These are phyloP conservation scores for Hirsutella thompsonii DNA, from an alignment of 2,329 filamentous ascomycete genomes.

Conservation along the genomic window DNA sequence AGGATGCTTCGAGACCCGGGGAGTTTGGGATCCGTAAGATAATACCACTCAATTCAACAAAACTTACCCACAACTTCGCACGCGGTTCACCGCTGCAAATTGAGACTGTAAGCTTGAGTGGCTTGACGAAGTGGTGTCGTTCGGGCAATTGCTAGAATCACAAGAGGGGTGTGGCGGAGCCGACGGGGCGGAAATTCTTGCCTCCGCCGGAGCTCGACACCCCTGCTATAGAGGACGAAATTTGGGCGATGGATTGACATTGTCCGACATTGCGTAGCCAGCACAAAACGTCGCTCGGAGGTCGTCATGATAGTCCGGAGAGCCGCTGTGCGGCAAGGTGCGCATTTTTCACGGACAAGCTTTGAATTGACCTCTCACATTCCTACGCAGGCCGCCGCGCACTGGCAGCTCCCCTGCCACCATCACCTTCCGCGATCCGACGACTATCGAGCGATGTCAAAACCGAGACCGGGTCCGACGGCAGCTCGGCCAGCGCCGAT, in stretches of 20 bases:
- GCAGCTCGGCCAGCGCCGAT: not conserved
- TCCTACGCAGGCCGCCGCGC: slow-evolving; percentile 35
- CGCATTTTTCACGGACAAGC: slow-evolving; percentile 4
- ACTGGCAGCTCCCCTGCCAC: slow-evolving; percentile 30
- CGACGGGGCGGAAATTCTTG: not conserved
- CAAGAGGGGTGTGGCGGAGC: not conserved
- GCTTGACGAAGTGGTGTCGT: not conserved
- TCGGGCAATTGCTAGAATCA: not conserved
- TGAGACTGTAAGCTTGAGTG: not conserved
- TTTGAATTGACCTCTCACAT: slow-evolving; percentile 1
- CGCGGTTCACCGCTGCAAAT: too few relatives aligned
- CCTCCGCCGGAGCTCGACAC: not conserved
- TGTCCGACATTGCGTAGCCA: slow-evolving; percentile 4
- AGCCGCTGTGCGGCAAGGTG: slow-evolving; percentile 40
- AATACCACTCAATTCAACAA: not conserved
- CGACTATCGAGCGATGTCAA: slow-evolving; percentile 18
- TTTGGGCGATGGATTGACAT: slow-evolving; percentile 7
- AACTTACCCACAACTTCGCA: too few relatives aligned
- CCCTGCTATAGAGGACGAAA: not conserved
- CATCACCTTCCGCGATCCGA: slow-evolving; percentile 17
- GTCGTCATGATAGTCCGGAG: slow-evolving; percentile 44
- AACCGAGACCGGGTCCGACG: slow-evolving; percentile 5
- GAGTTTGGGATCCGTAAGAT: not conserved
- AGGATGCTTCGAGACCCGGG: not conserved
- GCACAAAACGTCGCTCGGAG: slow-evolving; percentile 4